Conservation (phyloP, 2,329 filamentous ascomycete genomes). For the Colletotrichum spaethianum region DNA sequence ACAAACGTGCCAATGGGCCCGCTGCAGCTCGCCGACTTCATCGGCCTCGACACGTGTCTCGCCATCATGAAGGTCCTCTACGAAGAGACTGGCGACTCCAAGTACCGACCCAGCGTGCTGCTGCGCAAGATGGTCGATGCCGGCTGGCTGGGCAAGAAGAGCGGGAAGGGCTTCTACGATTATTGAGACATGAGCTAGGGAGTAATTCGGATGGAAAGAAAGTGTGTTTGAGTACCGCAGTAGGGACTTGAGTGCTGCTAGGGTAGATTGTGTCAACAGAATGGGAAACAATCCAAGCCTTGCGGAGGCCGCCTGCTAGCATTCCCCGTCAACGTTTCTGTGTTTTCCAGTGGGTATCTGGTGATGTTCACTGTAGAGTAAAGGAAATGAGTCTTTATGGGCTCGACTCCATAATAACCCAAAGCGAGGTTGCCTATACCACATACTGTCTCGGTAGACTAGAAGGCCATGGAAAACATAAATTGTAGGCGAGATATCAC, state of each 20-base stretch:
- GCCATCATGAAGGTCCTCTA: constrained; percentile 98
- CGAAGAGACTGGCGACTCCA: constrained; percentile 92
- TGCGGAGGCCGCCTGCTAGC: background rate
- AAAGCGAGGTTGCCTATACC: background rate
- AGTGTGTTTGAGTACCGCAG: background rate
- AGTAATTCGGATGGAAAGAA: background rate
- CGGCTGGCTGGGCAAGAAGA: constrained; percentile 98
- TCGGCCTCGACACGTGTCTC: constrained; percentile 95
- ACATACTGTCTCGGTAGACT: background rate
- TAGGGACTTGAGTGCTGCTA: background rate
- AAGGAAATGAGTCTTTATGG: background rate
- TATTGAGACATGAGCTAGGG: constrained; percentile 67
- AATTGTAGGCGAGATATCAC: background rate
- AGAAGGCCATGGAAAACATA: background rate
- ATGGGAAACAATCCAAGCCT: background rate
- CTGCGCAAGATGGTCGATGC: constrained; percentile 97
- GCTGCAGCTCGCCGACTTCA: constrained; percentile 93
- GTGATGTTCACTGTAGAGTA: background rate
- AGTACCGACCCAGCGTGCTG: constrained; percentile 92
- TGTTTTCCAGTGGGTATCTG: background rate
- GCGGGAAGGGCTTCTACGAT: constrained; percentile 94
- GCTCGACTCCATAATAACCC: background rate
- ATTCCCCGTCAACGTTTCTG: background rate
- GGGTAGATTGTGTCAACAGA: background rate
- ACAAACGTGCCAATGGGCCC: constrained; percentile 99